Conservation (phyloP, 768 basidiomycete species). For the Lanmaoa pseudosensibilis region DNA sequence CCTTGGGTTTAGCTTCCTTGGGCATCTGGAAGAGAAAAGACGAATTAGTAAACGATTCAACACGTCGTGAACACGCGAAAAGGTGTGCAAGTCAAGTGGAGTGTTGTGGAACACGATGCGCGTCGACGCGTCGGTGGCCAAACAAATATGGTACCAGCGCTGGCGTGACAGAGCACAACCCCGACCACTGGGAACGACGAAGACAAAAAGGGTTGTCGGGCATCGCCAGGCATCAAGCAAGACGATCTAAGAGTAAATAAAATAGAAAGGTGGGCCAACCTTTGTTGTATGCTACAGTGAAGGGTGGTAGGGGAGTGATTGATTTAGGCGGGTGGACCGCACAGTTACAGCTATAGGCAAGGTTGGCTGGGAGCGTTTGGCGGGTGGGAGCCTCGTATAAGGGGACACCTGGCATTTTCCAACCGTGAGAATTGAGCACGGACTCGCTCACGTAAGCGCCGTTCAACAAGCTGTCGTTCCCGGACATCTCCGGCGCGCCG, state of each 20-base stretch:
- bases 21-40: conserved; percentile 60
- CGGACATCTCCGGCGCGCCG: conserved; percentile 27
- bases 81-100: conserved; percentile 31
- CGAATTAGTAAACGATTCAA: conserved; percentile 38
- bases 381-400: conserved; percentile 40
- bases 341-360: conserved; percentile 38
- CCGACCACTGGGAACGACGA: conserved; percentile 23
- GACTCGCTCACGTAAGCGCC: conserved; percentile 37
- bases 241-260: conserved; percentile 24
- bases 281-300: conserved; percentile 32
- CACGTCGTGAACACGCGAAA: conserved; percentile 39
- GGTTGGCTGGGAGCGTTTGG: conserved; percentile 38
- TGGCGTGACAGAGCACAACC: conserved; percentile 23
- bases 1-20: conserved; percentile 74
- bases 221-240: conserved; percentile 25
- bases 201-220: conserved; percentile 4
- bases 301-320: conserved; percentile 23
- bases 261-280: conserved; percentile 26
- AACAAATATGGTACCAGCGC: conserved; percentile 34
- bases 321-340: conserved; percentile 37
- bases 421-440: conserved; percentile 38
- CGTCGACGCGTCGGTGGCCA: conserved; percentile 40
- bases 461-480: conserved; percentile 30
- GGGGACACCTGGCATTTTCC: conserved; percentile 28
- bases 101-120: conserved; percentile 29